Evolutionary conservation across 345 rosid genomes (phyloP), one percentile per base, ranked within the genome.

Genomic region (Cardamine resedifolia): DNA sequence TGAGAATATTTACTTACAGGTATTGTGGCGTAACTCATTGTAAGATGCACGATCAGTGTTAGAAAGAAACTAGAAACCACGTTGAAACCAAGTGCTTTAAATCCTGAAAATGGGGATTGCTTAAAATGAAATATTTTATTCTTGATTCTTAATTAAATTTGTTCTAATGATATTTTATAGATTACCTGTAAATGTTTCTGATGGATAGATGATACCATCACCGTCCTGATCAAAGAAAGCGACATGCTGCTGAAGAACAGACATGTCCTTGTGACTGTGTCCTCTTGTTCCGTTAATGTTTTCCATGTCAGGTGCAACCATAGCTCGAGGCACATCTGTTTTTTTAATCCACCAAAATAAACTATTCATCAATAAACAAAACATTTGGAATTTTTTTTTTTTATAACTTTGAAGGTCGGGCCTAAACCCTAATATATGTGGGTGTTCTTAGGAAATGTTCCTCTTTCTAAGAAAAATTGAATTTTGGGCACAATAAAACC

Each of bases 201-300:
- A 81, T 14, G 94, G 90, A 57, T 84, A 88, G 71, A 86, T 81
- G 34, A 86, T 82, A 41, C 90, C 90, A 64, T 86, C 84, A 58
- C 77, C 75, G 20, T 88, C 82, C 45, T 63, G 84, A 55, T 88
- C 88, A 41, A 86, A 88, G 76, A 88, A 88, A 57, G 89, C 78
- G 0, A 66, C 84, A 31, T 88, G 90, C 38, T 88, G 89, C 67
- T 86, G 90, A 79, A 88, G 87, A 51, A 88, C 88, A 75, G 84
- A 84, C 84, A 82, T 63, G 33, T 85, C 80, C 5, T 69, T 31
- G 61, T 88, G 81, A 44, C 74, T 75, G 64, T 80, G 94, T 15
- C 85, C 87, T 44, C 80, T 77, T 68, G 94, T 84, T 14, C 94
- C 90, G 58, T 79, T 48, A 4, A 81, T 80, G 26, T 86, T 76